Percentiles rank a stretch among this genome's conserved stretches.
phyloP scores from a whole-genome alignment of 371 early-diverging fungal genomes.

The Apophysomyces elegans region DNA sequence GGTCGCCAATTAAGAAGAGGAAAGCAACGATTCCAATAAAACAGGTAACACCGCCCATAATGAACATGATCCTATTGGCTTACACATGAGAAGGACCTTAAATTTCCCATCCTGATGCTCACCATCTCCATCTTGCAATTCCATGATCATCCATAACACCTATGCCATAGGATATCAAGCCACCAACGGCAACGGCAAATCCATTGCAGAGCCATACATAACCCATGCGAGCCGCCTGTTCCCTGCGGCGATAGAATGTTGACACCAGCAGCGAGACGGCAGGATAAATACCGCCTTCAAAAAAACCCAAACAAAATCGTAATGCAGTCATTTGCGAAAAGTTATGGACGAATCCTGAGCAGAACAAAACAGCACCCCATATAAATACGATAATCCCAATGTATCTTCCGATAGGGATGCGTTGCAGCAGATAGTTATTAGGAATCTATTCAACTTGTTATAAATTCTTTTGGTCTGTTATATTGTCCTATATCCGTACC shows the following conservation, averaged over 20 bases:
- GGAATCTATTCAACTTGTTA: conserved; percentile 31
- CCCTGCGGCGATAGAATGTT: conserved; percentile 41
- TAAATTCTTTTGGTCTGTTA: neutral
- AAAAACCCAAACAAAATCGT: conserved; percentile 39
- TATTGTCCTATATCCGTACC: conserved; percentile 20
- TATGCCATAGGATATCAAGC: conserved; percentile 65
- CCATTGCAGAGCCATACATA: conserved; percentile 48
- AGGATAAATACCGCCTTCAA: conserved; percentile 36
- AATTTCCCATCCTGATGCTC: neutral
- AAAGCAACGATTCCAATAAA: conserved; percentile 21
- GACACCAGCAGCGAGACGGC: conserved; percentile 36
- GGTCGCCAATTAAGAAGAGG: conserved; percentile 25
- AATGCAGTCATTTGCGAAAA: conserved; percentile 43
- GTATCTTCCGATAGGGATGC: conserved; percentile 34
- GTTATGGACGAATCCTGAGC: conserved; percentile 27
- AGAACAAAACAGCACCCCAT: conserved; percentile 41
- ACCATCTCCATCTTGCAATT: conserved; percentile 64
- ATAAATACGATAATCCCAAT: conserved; percentile 36
- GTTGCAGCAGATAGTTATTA: conserved; percentile 46
- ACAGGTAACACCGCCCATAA: conserved; percentile 22
- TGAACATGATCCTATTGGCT: conserved; percentile 9
- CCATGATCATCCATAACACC: conserved; percentile 45
- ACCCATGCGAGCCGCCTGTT: conserved; percentile 43
- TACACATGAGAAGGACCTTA: neutral
- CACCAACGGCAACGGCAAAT: conserved; percentile 62